A percentile compares a stretch with the other conserved stretches of the same genome.
Evolutionary conservation across 2,329 filamentous ascomycete species (phyloP).

Genomic region (Ophiosphaerella herpotricha): DNA sequence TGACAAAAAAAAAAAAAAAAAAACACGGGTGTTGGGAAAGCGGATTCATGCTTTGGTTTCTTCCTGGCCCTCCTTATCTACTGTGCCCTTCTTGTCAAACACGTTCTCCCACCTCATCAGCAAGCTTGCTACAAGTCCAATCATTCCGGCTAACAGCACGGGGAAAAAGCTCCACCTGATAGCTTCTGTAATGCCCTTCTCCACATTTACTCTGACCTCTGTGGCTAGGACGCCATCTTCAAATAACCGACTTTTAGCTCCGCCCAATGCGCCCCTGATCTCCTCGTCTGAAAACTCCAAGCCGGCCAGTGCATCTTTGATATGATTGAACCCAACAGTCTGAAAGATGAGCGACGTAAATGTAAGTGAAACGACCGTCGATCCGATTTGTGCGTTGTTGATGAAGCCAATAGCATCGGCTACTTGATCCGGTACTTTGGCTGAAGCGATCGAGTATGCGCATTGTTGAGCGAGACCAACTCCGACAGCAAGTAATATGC

Average conservation of each 20-base stretch:
- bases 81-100: not conserved
- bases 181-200: slow-evolving; percentile 40
- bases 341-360: slow-evolving; percentile 32
- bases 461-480: slow-evolving; percentile 19
- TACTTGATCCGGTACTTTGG: slow-evolving; percentile 9
- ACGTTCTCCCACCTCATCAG: slow-evolving; percentile 4
- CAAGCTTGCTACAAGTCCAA: not conserved
- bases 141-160: slow-evolving; percentile 15
- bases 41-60: not conserved
- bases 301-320: slow-evolving; percentile 16
- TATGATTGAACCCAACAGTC: slow-evolving; percentile 24
- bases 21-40: too few relatives aligned
- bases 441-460: slow-evolving; percentile 21
- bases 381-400: slow-evolving; percentile 30
- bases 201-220: slow-evolving; percentile 22
- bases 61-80: not conserved
- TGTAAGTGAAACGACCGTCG: slow-evolving; percentile 26
- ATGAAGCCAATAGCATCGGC: slow-evolving; percentile 25
- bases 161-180: slow-evolving; percentile 41
- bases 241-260: slow-evolving; percentile 20
- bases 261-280: slow-evolving; percentile 21
- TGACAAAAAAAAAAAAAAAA: too few relatives aligned
- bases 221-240: slow-evolving; percentile 3
- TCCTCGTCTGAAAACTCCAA: slow-evolving; percentile 11
- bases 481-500: slow-evolving; percentile 24